Percentiles rank a stretch among this genome's conserved stretches.
phyloP scores from a whole-genome alignment of 75 land plant species.

The Ceratopteris richardii region DNA sequence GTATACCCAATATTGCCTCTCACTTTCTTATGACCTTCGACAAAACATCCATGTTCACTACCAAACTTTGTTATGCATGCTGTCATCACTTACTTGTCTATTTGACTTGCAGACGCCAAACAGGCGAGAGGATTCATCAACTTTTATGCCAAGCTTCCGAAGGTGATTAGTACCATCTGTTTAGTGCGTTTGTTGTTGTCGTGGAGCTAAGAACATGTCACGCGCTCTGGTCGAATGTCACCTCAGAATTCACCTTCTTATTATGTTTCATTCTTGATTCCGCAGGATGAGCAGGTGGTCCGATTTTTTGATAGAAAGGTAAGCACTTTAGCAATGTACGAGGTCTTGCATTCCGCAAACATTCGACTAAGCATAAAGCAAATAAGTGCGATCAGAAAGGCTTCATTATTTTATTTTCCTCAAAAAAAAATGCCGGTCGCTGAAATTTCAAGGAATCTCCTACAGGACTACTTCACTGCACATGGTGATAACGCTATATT shows the following conservation, averaged over 20 bases:
- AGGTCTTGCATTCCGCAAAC: neutral
- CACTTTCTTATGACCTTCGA: conserved; percentile 2
- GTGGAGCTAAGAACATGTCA: neutral
- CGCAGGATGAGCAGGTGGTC: conserved; percentile 68
- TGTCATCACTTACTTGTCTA: no score
- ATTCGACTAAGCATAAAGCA: neutral
- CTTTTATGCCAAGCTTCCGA: conserved; percentile 66
- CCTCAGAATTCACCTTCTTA: neutral
- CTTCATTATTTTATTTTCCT: neutral
- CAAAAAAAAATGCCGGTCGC: no score
- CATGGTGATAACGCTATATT: conserved; percentile 94
- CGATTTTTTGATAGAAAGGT: conserved; percentile 96
- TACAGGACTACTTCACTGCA: conserved; percentile 91
- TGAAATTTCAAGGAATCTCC: neutral
- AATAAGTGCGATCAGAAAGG: no score
- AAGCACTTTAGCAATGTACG: conserved; percentile 9
- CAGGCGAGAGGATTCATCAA: conserved; percentile 90
- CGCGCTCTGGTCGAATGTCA: no score
- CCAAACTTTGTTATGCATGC: no score
- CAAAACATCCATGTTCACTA: no score
- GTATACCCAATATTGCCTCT: neutral
- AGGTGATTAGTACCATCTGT: conserved; percentile 20
- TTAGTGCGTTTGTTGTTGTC: neutral
- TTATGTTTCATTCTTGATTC: neutral
- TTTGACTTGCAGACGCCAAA: conserved; percentile 62